Evolutionary conservation across 2,329 filamentous ascomycete species (phyloP).

Genomic region (Neofusicoccum sp.): DNA sequence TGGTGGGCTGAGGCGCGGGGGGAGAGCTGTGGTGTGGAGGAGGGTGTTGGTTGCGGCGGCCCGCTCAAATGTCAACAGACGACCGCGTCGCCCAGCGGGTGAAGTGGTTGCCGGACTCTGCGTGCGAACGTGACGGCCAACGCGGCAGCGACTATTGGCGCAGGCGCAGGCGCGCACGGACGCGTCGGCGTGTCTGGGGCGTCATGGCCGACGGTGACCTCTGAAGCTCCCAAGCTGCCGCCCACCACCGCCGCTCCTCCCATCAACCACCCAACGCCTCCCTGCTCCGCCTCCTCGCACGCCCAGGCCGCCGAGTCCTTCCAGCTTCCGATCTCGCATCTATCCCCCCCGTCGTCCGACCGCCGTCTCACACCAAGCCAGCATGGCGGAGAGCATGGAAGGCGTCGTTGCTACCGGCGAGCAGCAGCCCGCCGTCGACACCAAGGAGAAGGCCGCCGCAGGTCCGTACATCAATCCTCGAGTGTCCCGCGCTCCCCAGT

Average conservation of each 20-base stretch:
- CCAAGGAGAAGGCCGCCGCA: slow-evolving; percentile 39
- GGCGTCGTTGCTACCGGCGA: slow-evolving; percentile 40
- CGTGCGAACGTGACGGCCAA: neutral
- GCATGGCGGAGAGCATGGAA: slow-evolving; percentile 53
- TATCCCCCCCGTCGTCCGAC: slow-evolving; percentile 20
- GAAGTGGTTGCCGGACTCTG: neutral
- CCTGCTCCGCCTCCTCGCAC: neutral
- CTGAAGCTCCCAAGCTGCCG: slow-evolving; percentile 12
- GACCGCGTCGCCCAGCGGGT: neutral
- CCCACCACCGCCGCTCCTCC: slow-evolving; percentile 4
- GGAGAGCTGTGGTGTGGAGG: neutral
- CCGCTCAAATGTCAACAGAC: neutral
- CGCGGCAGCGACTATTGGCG: neutral
- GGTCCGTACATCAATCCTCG: slow-evolving; percentile 28
- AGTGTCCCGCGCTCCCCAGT: neutral
- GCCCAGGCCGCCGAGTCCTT: neutral
- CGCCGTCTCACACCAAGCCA: neutral
- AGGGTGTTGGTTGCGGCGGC: neutral
- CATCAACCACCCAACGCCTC: slow-evolving; percentile 12
- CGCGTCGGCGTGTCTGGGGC: neutral
- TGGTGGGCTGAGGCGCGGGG: slow-evolving; percentile 22
- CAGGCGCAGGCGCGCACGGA: neutral
- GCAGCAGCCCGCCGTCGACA: slow-evolving; percentile 42
- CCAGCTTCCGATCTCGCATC: slow-evolving; percentile 1
- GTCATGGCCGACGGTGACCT: slow-evolving; percentile 9